phyloP scores from a whole-genome alignment of 257 asterid genomes.

The Dorcoceras hygrometricum region DNA sequence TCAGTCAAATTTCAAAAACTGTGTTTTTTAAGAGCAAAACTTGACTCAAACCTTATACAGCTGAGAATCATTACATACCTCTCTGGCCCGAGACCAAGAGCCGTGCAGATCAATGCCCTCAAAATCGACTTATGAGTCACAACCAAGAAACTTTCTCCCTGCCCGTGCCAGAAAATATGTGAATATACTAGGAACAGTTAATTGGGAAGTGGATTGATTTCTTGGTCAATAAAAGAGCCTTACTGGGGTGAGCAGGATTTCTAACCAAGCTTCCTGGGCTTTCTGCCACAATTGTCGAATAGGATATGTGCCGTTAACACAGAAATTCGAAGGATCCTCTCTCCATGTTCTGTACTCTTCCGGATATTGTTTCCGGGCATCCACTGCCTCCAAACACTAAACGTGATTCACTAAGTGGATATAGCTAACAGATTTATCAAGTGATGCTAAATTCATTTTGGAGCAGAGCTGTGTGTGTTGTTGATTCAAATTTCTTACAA shows the following conservation, averaged over 20 bases:
- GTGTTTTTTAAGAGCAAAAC: too few species aligned
- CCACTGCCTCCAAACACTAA: conserved; percentile 86
- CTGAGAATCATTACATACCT: conserved; percentile 38
- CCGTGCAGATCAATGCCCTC: conserved; percentile 83
- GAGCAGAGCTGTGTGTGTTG: background rate
- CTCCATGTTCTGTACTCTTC: conserved; percentile 70
- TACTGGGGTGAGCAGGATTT: conserved; percentile 65
- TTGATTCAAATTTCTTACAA: background rate
- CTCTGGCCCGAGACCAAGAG: conserved; percentile 75
- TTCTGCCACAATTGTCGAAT: conserved; percentile 50
- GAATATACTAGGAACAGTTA: background rate
- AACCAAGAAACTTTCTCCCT: conserved; percentile 78
- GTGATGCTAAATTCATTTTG: conserved; percentile 3
- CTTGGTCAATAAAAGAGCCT: conserved; percentile 8
- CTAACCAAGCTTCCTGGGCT: conserved; percentile 70
- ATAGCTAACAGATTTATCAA: conserved; percentile 20
- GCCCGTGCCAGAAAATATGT: conserved; percentile 8
- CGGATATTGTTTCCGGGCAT: conserved; percentile 63
- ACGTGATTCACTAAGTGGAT: conserved; percentile 40
- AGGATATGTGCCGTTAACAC: conserved; percentile 58
- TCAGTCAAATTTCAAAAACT: too few species aligned
- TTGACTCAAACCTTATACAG: background rate
- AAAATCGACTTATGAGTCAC: conserved; percentile 76
- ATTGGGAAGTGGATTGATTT: background rate
- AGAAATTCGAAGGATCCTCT: conserved; percentile 70